phyloP scores from a whole-genome alignment of 2,329 filamentous ascomycete genomes.

The Xylariaceae sp. region DNA sequence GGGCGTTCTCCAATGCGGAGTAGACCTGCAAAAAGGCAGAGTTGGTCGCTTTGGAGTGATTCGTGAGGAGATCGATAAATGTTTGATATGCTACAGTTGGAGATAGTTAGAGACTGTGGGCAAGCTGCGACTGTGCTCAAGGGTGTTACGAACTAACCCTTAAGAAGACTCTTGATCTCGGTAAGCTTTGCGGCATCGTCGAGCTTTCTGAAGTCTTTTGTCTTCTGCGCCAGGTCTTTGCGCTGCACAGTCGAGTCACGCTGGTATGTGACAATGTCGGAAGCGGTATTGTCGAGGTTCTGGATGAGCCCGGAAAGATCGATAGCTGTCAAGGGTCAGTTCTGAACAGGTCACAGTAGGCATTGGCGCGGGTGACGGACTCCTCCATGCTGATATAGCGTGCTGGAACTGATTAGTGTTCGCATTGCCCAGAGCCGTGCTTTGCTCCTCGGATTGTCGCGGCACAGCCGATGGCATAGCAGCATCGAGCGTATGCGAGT shows the following conservation, averaged over 20 bases:
- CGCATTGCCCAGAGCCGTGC: conserved; percentile 38
- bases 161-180: conserved; percentile 86
- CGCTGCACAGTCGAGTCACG: conserved; percentile 92
- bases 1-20: conserved; percentile 88
- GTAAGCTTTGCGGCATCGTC: conserved; percentile 79
- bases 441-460: conserved; percentile 16
- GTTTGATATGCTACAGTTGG: conserved; percentile 78
- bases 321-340: conserved; percentile 59
- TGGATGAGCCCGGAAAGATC: conserved; percentile 82
- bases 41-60: conserved; percentile 91
- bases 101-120: conserved; percentile 4
- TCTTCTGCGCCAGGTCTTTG: conserved; percentile 98
- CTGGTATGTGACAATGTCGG: conserved; percentile 90
- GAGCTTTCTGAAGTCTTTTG: conserved; percentile 93
- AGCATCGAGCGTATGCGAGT: conserved; percentile 18
- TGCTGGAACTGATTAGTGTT: conserved; percentile 92
- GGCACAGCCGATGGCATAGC: conserved; percentile 21
- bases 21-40: conserved; percentile 92
- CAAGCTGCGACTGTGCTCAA: conserved; percentile 11
- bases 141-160: conserved; percentile 53
- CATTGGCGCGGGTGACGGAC: conserved; percentile 47
- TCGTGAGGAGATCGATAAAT: conserved; percentile 94
- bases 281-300: conserved; percentile 87
- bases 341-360: conserved; percentile 8
- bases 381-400: conserved; percentile 94